Percentiles rank a stretch among this genome's conserved stretches.
phyloP scores from a whole-genome alignment of 495 filamentous ascomycete genomes.

The Penicillium lagena region DNA sequence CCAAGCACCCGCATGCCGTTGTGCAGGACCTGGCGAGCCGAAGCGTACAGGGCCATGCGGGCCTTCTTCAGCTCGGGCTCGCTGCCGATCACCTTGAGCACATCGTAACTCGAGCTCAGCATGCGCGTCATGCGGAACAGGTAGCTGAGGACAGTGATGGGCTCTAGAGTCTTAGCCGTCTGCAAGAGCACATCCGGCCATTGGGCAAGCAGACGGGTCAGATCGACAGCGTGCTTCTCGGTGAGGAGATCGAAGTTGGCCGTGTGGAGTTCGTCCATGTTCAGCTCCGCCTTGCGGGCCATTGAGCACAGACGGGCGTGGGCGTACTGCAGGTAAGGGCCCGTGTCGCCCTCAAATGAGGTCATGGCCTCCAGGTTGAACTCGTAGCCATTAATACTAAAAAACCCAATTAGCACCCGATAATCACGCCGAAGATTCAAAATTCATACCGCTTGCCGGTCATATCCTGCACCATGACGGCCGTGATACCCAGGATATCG shows the following conservation, averaged over 20 bases:
- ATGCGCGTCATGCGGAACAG: conserved; percentile 85
- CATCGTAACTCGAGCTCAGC: conserved; percentile 77
- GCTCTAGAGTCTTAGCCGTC: conserved; percentile 58
- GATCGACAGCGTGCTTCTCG: conserved; percentile 50
- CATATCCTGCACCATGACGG: conserved; percentile 71
- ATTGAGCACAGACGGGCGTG: conserved; percentile 64
- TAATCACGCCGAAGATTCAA: background rate
- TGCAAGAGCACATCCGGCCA: conserved; percentile 60
- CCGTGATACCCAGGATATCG: conserved; percentile 56
- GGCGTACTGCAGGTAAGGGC: conserved; percentile 64
- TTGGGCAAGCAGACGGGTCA: conserved; percentile 51
- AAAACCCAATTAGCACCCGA: conserved; percentile 5
- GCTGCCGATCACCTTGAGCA: conserved; percentile 71
- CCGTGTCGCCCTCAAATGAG: conserved; percentile 66
- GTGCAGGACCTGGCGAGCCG: conserved; percentile 67
- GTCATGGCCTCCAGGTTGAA: conserved; percentile 66
- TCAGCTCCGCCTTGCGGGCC: conserved; percentile 43
- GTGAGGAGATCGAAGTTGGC: conserved; percentile 53
- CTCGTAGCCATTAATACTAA: conserved; percentile 57
- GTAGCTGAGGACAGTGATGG: conserved; percentile 67
- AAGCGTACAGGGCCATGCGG: conserved; percentile 75
- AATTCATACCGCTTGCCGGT: conserved; percentile 52
- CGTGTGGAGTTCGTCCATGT: conserved; percentile 33
- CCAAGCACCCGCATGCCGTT: conserved; percentile 84
- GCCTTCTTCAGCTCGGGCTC: conserved; percentile 65